Base-by-base conservation (phyloP, 441 rosid species). In the Cnidoscolus chayamansa region DNA sequence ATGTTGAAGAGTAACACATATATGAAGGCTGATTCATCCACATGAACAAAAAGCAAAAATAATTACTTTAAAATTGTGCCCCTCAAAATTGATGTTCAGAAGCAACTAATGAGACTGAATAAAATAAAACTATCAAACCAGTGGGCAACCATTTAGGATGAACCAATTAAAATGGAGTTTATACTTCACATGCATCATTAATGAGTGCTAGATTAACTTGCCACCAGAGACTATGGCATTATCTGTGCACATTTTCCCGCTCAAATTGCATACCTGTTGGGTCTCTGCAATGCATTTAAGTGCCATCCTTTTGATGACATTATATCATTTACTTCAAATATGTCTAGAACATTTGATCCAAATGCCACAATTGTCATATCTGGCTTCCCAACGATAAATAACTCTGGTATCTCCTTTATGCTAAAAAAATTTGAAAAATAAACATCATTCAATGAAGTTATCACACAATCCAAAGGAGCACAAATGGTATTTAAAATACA, bases 231-330 rank as follows among this genome's bases (percentile, higher is more conserved):
- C 65, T 48, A 56, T 31, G 13, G 43, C 47, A 71, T 25, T 68
- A 2, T 12, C 0, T 49, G 0, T 25, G 25, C 56, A 12, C 11
- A 35, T 30, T 17, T 45, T 37, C 57, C 3, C 9, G 53, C 2
- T 1, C 31, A 10, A 35, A 43, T 11, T 2, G 19, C 32, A 71
- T 80, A 93, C 98, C 97, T 89, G 81, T 95, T 90, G 56, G 99
- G 99, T 86, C 96, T 89, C 84, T 93, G 97, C 72, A 93, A 77
- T 1, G 98, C 97, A 78, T 91, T 96, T 80, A 93, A 79, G 86
- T 93, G 98, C 99, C 98, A 93, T 77, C 99, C 96, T 86, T 88
- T 96, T 62, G 87, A 82, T 50, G 95, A 79, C 91, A 96, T 82
- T 77, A 85, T 79, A 84, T 96, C 98, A 63, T 95, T 91, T 64